A percentile compares a stretch with the other conserved stretches of the same genome.
These are phyloP conservation scores for Xylaria sp. DNA, from an alignment of 2,329 filamentous ascomycete genomes.

Conservation along the genomic window DNA sequence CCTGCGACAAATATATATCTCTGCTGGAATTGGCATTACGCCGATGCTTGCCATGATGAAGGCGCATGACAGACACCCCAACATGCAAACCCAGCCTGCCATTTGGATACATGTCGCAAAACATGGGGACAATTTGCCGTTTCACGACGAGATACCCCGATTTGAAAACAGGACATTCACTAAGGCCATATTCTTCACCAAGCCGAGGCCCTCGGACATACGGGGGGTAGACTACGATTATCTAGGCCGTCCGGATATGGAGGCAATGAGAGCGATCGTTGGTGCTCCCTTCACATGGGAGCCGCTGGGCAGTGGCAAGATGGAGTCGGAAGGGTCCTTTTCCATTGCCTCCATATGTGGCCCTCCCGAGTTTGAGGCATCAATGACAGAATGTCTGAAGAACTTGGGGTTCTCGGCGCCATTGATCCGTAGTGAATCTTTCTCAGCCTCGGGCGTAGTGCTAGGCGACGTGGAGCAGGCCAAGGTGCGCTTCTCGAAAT, in stretches of 20 bases:
- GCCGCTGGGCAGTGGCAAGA: slow-evolving; percentile 24
- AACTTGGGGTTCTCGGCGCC: slow-evolving; percentile 14
- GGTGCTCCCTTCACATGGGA: slow-evolving; percentile 25
- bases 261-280: slow-evolving; percentile 20
- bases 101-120: slow-evolving; percentile 34
- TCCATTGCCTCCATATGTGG: slow-evolving; percentile 31
- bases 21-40: slow-evolving; percentile 37
- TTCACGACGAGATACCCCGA: slow-evolving; percentile 21
- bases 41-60: slow-evolving; percentile 37
- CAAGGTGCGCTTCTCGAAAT: slow-evolving; percentile 29
- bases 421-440: slow-evolving; percentile 32
- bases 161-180: slow-evolving; percentile 20
- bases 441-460: slow-evolving; percentile 15
- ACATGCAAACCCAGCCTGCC: slow-evolving; percentile 20
- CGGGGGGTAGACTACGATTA: slow-evolving; percentile 26
- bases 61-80: slow-evolving; percentile 32
- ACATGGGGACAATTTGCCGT: slow-evolving; percentile 21
- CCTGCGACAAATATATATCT: slow-evolving; percentile 33
- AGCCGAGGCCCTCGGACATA: slow-evolving; percentile 20
- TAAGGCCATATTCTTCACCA: slow-evolving; percentile 32
- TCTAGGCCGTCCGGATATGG: slow-evolving; percentile 26
- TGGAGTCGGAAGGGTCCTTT: slow-evolving; percentile 26
- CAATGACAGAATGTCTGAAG: slow-evolving; percentile 19
- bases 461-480: slow-evolving; percentile 27
- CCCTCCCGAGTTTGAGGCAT: slow-evolving; percentile 26